Evolutionary conservation across 495 filamentous ascomycete genomes (phyloP), one percentile per base, ranked within the genome.

Genomic region (Penicillium salamii): DNA sequence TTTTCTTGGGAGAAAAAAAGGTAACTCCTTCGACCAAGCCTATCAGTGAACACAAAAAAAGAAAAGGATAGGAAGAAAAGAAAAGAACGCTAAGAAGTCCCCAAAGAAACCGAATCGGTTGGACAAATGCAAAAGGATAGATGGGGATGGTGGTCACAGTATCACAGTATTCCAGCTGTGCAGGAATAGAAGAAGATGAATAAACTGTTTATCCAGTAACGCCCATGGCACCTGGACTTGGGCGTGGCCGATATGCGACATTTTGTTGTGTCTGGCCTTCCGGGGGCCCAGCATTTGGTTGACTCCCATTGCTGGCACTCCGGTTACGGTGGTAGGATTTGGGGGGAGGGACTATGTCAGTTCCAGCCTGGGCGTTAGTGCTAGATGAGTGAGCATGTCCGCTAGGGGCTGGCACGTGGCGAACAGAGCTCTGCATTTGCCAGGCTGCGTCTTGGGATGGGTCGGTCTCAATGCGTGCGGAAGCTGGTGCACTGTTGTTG

Each of bases 351-450:
- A 45, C 61, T 34, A 67, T 63, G 31, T 74, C 71, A 19, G 57
- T 45, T 5, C 59, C 64, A 37, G 59, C 56, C 33, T 64, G 62
- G 23, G 59, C 54, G 20, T 57, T 49, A 20, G 45, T 52, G 21
- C 67, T 72, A 15, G 56, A 44, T 0, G 70, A 68, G 54, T 74
- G 71, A 3, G 59, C 53, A 20, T 76, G 71, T 40, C 60, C 63
- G 21, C 65, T 63, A 7, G 82, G 79, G 7, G 84, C 85, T 52
- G 87, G 84, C 12, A 93, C 81, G 55, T 90, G 88, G 19, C 87
- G 80, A 19, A 87, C 90, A 23, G 86, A 90, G 49, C 78, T 86
- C 63, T 95, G 90, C 59, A 88, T 86, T 50, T 89, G 85, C 85
- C 86, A 89, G 3, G 84, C 79, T 14, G 84, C 62, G 29, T 79